Evolutionary conservation across 371 early-diverging fungal species (phyloP).

Genomic region (Lichtheimia hyalospora): DNA sequence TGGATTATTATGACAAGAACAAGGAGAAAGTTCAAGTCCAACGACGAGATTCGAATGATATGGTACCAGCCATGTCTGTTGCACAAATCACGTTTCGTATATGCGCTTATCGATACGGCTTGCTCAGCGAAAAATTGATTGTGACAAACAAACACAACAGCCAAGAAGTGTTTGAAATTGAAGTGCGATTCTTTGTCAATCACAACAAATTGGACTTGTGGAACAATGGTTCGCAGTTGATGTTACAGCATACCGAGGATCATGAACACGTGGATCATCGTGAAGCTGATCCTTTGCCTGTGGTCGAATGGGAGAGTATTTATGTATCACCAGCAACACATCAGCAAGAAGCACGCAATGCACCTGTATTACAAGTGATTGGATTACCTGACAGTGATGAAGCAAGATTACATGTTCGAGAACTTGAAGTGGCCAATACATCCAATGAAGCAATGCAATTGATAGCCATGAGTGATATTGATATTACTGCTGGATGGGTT

Average conservation of each 20-base stretch:
- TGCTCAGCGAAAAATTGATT: slow-evolving; percentile 58
- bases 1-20: slow-evolving; percentile 12
- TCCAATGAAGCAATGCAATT: slow-evolving; percentile 55
- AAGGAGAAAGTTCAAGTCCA: background rate
- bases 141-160: slow-evolving; percentile 75
- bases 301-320: slow-evolving; percentile 55
- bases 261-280: slow-evolving; percentile 27
- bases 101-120: slow-evolving; percentile 57
- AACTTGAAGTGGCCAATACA: slow-evolving; percentile 52
- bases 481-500: slow-evolving; percentile 41
- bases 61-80: slow-evolving; percentile 29
- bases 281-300: slow-evolving; percentile 46
- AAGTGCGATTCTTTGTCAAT: slow-evolving; percentile 71
- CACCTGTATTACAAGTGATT: slow-evolving; percentile 25
- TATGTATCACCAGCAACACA: slow-evolving; percentile 44
- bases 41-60: slow-evolving; percentile 3
- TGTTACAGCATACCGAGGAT: slow-evolving; percentile 12
- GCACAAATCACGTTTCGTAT: slow-evolving; percentile 64
- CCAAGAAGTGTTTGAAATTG: slow-evolving; percentile 62
- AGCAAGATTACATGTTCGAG: slow-evolving; percentile 40
- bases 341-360: background rate
- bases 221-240: slow-evolving; percentile 19
- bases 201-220: slow-evolving; percentile 40
- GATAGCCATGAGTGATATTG: slow-evolving; percentile 55
- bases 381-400: slow-evolving; percentile 31